Percentiles rank a stretch among this genome's conserved stretches.
These are phyloP conservation scores for Lobosporangium transversale DNA, from an alignment of 192 early-diverging fungal genomes.

Conservation along the genomic window DNA sequence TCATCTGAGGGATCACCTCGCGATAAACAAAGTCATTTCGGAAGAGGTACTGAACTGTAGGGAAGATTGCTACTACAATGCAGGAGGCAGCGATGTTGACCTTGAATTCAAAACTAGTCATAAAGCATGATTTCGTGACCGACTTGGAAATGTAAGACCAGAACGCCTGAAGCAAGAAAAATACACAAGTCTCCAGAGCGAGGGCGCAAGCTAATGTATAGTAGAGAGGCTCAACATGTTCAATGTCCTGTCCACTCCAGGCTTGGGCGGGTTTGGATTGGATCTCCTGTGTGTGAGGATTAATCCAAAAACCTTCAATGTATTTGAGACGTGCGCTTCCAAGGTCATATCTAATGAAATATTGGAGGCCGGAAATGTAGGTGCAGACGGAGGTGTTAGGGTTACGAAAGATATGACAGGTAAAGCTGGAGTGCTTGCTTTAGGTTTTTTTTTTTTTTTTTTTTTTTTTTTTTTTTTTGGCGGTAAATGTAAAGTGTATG, in stretches of 20 bases:
- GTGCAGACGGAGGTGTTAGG: too few relatives aligned
- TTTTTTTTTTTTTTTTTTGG: too few relatives aligned
- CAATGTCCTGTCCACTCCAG: constrained; percentile 10
- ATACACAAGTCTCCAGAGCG: constrained; percentile 27
- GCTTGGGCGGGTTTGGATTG: constrained; percentile 26
- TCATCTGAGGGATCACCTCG: constrained; percentile 34
- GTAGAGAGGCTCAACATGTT: constrained; percentile 49
- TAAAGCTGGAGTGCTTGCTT: too few relatives aligned
- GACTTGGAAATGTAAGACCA: constrained; percentile 51
- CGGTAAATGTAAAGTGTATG: too few relatives aligned
- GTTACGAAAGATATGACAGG: too few relatives aligned
- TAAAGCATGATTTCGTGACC: constrained; percentile 44
- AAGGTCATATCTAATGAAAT: constrained; percentile 26
- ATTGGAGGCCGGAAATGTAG: too few relatives aligned
- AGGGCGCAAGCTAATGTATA: constrained; percentile 37
- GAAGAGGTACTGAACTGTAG: constrained; percentile 36
- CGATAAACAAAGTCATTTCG: constrained; percentile 30
- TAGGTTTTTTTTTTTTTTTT: too few relatives aligned
- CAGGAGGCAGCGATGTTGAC: constrained; percentile 23
- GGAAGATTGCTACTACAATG: constrained; percentile 19
- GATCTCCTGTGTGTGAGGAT: constrained; percentile 24
- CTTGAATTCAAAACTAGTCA: constrained; percentile 51
- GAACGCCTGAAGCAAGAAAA: constrained; percentile 36
- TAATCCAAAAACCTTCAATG: constrained; percentile 46
- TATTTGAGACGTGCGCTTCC: constrained; percentile 45